These are phyloP conservation scores for Herpotrichia juniperi DNA, from an alignment of 2,329 filamentous ascomycete genomes.

Conservation along the genomic window DNA sequence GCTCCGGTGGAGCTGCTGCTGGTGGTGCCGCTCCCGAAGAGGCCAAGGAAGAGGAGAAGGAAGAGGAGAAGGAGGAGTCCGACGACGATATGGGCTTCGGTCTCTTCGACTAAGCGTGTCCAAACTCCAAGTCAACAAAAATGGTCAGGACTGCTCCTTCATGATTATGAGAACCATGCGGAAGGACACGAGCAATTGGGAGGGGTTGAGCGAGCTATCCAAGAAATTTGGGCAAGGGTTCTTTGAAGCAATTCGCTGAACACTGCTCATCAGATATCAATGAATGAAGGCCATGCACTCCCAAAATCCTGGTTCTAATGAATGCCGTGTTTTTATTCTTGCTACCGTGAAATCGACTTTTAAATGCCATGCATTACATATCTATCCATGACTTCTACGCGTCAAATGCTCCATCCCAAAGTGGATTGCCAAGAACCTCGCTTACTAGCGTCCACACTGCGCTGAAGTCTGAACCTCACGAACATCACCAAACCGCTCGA, in stretches of 20 bases:
- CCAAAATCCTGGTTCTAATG: constrained; percentile 1
- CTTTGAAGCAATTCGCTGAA: constrained; percentile 21
- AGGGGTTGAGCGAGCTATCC: constrained; percentile 43
- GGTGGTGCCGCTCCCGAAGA: constrained; percentile 60
- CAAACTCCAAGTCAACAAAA: constrained; percentile 28
- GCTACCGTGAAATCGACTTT: no score
- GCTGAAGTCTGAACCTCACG: constrained; percentile 11
- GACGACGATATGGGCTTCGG: constrained; percentile 78
- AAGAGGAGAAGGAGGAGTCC: constrained; percentile 79
- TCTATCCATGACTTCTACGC: no score
- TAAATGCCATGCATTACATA: no score
- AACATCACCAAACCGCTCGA: constrained; percentile 20
- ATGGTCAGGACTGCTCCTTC: constrained; percentile 35
- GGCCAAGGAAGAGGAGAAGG: constrained; percentile 65
- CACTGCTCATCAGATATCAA: constrained; percentile 34
- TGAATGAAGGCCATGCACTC: constrained; percentile 42
- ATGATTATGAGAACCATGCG: constrained; percentile 39
- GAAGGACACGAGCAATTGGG: constrained; percentile 39
- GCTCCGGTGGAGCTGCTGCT: constrained; percentile 67
- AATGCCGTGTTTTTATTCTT: neutral
- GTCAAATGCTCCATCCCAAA: constrained; percentile 1
- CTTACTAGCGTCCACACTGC: constrained; percentile 1
- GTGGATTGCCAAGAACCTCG: constrained; percentile 3
- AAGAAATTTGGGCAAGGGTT: constrained; percentile 26
- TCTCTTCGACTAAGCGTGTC: constrained; percentile 66